Base-by-base conservation (phyloP, 1,284 basidiomycete species). In the Leccinum pachyderme region DNA sequence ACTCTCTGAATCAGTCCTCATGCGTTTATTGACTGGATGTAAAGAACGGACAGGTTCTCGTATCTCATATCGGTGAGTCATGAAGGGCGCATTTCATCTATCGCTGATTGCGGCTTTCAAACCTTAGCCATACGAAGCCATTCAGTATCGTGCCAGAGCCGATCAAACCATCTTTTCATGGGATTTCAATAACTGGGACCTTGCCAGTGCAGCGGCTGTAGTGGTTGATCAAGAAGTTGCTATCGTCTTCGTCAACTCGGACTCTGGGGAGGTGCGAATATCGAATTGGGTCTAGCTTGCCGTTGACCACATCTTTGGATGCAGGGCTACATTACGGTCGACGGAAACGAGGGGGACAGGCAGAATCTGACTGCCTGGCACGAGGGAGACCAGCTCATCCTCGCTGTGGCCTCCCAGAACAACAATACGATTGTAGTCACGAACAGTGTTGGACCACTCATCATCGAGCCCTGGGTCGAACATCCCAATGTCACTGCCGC, bases 391-490 rank as follows among this genome's bases (percentile, higher is more conserved):
- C 35, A 66, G 9, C 73, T 76, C 44, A 63, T 77, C 44, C 63
- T 66, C 15, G 59, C 68, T 6, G 71, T 72, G 13, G 73, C 75
- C 5, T 59, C 63, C 9, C 58, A 67, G 15, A 77, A 76, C 57
- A 73, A 74, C 62, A 84, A 86, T 64, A 83, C 81, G 1, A 73
- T 86, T 25, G 84, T 87, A 24, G 75, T 86, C 31, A 70, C 80
- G 9, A 81, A 86, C 64, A 75, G 77, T 4, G 79, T 80, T 41
- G 82, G 81, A 3, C 75, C 81, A 0, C 71, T 82, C 22, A 70
- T 75, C 46, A 61, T 83, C 28, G 81, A 82, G 62, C 62, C 69
- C 3, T 83, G 81, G 81, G 76, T 80, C 47, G 79, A 84, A 3
- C 69, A 79, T 49, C 72, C 72, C 24, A 79, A 78, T 43, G 69